A percentile compares a stretch with the other conserved stretches of the same genome.
phyloP scores from a whole-genome alignment of 495 filamentous ascomycete genomes.

The Podospora australis region DNA sequence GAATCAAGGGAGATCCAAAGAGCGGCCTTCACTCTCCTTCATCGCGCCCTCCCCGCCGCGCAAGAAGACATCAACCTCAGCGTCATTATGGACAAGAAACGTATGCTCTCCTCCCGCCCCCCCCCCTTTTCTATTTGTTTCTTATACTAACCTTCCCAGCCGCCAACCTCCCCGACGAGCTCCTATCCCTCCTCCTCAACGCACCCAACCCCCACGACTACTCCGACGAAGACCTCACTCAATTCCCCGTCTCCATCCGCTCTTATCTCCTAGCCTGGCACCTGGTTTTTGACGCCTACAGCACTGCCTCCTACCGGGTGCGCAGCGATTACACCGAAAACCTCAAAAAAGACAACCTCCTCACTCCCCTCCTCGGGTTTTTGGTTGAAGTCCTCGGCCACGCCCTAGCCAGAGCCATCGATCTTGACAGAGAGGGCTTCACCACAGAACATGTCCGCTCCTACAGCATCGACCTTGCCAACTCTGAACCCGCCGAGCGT shows the following conservation, averaged over 20 bases:
- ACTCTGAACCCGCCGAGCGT: slow-evolving; percentile 52
- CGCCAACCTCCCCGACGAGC: slow-evolving; percentile 59
- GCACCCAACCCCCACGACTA: slow-evolving; percentile 41
- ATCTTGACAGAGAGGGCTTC: slow-evolving; percentile 38
- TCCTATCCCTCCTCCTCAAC: slow-evolving; percentile 59
- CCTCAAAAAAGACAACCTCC: slow-evolving; percentile 65
- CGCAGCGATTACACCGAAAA: slow-evolving; percentile 69
- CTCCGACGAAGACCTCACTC: slow-evolving; percentile 37
- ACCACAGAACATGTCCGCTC: slow-evolving; percentile 57
- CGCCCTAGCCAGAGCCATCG: slow-evolving; percentile 58
- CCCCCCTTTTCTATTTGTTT: background rate
- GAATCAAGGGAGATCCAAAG: slow-evolving; percentile 69
- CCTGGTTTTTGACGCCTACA: slow-evolving; percentile 81
- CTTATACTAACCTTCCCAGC: slow-evolving; percentile 28
- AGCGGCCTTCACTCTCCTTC: slow-evolving; percentile 73
- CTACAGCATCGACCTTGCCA: slow-evolving; percentile 53
- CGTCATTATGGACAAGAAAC: slow-evolving; percentile 65
- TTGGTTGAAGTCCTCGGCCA: slow-evolving; percentile 77
- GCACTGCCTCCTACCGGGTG: slow-evolving; percentile 70
- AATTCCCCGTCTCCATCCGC: slow-evolving; percentile 50
- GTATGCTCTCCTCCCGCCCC: slow-evolving; percentile 24
- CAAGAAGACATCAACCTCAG: slow-evolving; percentile 86
- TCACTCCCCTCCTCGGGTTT: slow-evolving; percentile 66
- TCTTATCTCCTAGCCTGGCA: slow-evolving; percentile 90
- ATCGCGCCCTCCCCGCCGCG: slow-evolving; percentile 61